Percentiles rank a stretch among this genome's conserved stretches.
phyloP scores from a whole-genome alignment of 2,329 filamentous ascomycete species.

The Ustulina deusta region DNA sequence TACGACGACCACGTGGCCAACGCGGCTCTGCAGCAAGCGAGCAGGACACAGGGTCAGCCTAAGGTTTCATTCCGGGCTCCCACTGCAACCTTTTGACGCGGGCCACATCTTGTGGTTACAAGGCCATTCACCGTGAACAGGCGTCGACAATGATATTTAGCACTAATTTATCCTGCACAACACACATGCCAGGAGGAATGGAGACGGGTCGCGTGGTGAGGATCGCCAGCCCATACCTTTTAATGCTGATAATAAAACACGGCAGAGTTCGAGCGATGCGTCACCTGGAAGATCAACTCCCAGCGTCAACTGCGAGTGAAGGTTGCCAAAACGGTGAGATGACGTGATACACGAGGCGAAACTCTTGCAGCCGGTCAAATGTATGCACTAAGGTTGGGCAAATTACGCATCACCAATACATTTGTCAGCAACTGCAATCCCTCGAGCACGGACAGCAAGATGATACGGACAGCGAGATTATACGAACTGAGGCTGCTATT shows the following conservation, averaged over 20 bases:
- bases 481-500: no score
- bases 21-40: not conserved
- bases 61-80: not conserved
- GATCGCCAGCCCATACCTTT: not conserved
- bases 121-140: not conserved
- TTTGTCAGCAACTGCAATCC: slow-evolving; percentile 7
- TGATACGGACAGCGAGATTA: no score
- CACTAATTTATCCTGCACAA: not conserved
- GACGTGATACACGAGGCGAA: slow-evolving; percentile 1
- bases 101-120: not conserved
- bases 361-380: not conserved
- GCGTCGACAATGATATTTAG: not conserved
- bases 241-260: not conserved
- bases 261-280: not conserved
- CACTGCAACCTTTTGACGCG: slow-evolving; percentile 13
- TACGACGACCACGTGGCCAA: not conserved
- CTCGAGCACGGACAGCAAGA: not conserved
- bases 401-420: not conserved
- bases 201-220: not conserved
- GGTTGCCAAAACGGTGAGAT: not conserved
- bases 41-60: not conserved
- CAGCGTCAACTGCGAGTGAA: not conserved
- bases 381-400: not conserved
- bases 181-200: not conserved
- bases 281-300: slow-evolving; percentile 1